Base-by-base conservation (phyloP, 2,329 filamentous ascomycete genomes). In the Mollisiaceae sp. region DNA sequence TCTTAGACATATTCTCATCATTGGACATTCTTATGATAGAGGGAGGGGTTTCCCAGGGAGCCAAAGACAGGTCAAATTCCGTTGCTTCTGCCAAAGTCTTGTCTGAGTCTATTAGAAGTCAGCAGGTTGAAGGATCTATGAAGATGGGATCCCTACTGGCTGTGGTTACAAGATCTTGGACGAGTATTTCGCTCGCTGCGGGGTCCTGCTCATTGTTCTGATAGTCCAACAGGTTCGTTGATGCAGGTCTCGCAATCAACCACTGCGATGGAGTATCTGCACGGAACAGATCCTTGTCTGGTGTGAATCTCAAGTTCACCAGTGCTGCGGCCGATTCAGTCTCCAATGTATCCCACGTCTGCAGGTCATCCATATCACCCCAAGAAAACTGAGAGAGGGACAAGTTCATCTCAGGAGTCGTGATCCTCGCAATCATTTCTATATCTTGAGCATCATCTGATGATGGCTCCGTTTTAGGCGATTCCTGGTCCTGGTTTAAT, bases 1-100 rank as follows among this genome's bases (percentile, higher is more conserved):
- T 67, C 36, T 63, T 67, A 4, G 61, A 63, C 45, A 66, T 39
- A 36, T 68, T 66, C 18, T 39, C 57, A 14, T 62, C 54, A 56
- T 65, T 65, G 35, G 63, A 60, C 63, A 65, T 65, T 9, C 41
- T 60, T 27, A 52, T 32, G 41, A 65, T 62, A 2, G 63, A 58
- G 3, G 54, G 50, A 14, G 24, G 50, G 14, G 32, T 54, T 32
- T 54, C 22, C 50, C 50, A 54, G 12, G 50, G 14, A 5, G 22
- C 14, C 24, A 54, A 54, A 14, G 22, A 54, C 12, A 54, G 9
- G 22, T 54, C 27, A 4, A 54, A 14, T 14, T 54, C 50, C 12
- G 22, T 18, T 4, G 9, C 24, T 35, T 54, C 50, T 15, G 8
- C 24, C n/a, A 50, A 27, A 27, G 4, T 18, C 14, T 54, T 54